Conservation (phyloP, 139 green algal genomes). For the Tetratostichococcus sp. region DNA sequence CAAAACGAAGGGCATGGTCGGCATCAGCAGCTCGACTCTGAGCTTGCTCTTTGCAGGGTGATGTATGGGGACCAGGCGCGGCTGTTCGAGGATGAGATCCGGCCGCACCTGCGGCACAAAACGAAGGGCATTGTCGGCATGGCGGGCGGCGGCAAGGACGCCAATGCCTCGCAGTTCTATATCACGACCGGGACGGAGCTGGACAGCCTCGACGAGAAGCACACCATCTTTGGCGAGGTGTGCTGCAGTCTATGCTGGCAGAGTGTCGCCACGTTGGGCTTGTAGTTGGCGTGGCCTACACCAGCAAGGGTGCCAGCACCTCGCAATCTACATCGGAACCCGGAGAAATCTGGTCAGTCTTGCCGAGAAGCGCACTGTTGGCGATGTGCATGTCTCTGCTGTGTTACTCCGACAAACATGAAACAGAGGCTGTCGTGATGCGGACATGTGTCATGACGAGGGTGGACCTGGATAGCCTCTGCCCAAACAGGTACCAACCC, state of each 20-base stretch:
- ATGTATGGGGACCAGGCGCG: conserved; percentile 79
- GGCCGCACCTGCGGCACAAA: conserved; percentile 74
- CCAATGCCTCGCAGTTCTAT: conserved; percentile 93
- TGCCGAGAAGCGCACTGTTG: too few species aligned
- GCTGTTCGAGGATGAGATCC: conserved; percentile 96
- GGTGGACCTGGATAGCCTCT: too few species aligned
- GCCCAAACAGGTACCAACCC: too few species aligned
- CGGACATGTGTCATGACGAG: too few species aligned
- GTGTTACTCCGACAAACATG: too few species aligned
- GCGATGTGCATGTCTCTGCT: too few species aligned
- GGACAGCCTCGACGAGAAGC: conserved; percentile 85
- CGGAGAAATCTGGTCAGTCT: too few species aligned
- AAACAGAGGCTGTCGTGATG: too few species aligned
- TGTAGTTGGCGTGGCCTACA: too few species aligned
- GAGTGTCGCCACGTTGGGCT: too few species aligned
- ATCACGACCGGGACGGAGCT: conserved; percentile 73
- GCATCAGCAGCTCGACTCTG: conserved; percentile 59
- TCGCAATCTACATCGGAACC: too few species aligned
- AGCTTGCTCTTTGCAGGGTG: conserved; percentile 46
- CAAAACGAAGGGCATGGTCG: conserved; percentile 69
- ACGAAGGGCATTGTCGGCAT: conserved; percentile 81
- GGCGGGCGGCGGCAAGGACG: conserved; percentile 62
- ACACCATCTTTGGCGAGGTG: conserved; percentile 91
- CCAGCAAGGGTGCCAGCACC: too few species aligned
- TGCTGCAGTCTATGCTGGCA: background rate